Evolutionary conservation across 1,284 basidiomycete species (phyloP).

Genomic region (Golubevia pallescens): DNA sequence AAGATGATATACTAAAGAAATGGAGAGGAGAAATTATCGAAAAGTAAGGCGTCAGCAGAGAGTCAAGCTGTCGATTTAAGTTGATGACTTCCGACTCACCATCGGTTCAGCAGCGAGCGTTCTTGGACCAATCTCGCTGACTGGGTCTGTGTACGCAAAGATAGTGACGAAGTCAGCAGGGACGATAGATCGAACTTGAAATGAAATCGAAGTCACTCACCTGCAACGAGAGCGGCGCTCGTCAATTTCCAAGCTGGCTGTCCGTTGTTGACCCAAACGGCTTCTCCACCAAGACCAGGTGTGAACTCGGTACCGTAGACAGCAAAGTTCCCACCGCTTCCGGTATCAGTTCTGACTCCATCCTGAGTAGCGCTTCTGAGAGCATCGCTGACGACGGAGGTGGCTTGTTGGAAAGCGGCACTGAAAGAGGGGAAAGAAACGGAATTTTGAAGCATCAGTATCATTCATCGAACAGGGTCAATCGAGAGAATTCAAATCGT

Average conservation of each 20-base stretch:
- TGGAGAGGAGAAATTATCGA: too few species aligned
- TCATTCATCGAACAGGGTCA: too few species aligned
- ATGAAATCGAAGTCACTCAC: too few species aligned
- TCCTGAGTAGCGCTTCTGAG: constrained; percentile 28
- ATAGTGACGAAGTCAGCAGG: too few species aligned
- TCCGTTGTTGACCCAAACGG: constrained; percentile 57
- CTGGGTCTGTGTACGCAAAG: too few species aligned
- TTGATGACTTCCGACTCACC: constrained; percentile 42
- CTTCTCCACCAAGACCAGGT: constrained; percentile 45
- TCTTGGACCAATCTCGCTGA: constrained; percentile 40
- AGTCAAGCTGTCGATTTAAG: constrained; percentile 10
- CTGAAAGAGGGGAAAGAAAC: too few species aligned
- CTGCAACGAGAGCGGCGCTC: constrained; percentile 23
- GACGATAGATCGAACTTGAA: too few species aligned
- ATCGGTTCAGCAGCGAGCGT: constrained; percentile 56
- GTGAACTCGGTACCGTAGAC: constrained; percentile 48
- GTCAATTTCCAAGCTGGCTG: constrained; percentile 45
- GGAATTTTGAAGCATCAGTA: too few species aligned
- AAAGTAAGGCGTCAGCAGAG: too few species aligned
- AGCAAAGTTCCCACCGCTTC: constrained; percentile 13
- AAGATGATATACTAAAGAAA: too few species aligned
- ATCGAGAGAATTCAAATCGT: too few species aligned
- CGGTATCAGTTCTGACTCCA: not conserved
- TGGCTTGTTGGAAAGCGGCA: constrained; percentile 42
- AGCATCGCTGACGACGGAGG: constrained; percentile 36